phyloP scores from a whole-genome alignment of 495 filamentous ascomycete species.

The Tuber magnatum region DNA sequence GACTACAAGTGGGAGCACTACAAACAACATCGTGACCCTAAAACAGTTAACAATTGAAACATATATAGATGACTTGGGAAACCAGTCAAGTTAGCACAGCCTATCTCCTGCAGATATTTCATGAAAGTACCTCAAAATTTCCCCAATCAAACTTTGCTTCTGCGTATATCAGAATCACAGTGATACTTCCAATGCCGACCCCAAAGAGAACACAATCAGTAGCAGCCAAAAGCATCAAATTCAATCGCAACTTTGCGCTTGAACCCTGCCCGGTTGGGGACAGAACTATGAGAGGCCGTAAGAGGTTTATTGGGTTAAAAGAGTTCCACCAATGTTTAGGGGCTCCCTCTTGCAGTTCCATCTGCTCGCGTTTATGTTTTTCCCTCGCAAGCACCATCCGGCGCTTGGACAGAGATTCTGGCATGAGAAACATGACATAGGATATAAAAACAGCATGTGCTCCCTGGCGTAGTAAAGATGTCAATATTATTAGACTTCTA shows the following conservation, averaged over 20 bases:
- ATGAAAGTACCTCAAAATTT: constrained; percentile 54
- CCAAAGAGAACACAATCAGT: constrained; percentile 74
- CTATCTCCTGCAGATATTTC: not conserved
- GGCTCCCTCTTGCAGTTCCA: constrained; percentile 27
- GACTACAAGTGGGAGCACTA: constrained; percentile 62
- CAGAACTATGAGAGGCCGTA: constrained; percentile 71
- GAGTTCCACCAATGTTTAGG: constrained; percentile 35
- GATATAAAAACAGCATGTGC: constrained; percentile 64
- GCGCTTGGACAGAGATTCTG: constrained; percentile 69
- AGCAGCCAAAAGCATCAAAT: constrained; percentile 68
- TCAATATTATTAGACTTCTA: constrained; percentile 4
- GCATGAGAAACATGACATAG: constrained; percentile 61
- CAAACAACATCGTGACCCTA: constrained; percentile 65
- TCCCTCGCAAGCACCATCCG: constrained; percentile 62
- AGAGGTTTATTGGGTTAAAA: constrained; percentile 53
- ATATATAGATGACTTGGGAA: constrained; percentile 54
- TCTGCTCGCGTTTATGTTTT: constrained; percentile 47
- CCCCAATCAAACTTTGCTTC: constrained; percentile 74
- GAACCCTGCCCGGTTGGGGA: constrained; percentile 60
- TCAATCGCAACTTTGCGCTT: constrained; percentile 58
- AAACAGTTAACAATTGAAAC: constrained; percentile 66
- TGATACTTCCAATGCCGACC: constrained; percentile 70
- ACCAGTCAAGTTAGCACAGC: not conserved
- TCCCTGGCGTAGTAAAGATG: constrained; percentile 33
- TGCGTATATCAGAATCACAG: constrained; percentile 71